phyloP scores from a whole-genome alignment of 495 filamentous ascomycete genomes.

The Aspergillus bertholletiae region DNA sequence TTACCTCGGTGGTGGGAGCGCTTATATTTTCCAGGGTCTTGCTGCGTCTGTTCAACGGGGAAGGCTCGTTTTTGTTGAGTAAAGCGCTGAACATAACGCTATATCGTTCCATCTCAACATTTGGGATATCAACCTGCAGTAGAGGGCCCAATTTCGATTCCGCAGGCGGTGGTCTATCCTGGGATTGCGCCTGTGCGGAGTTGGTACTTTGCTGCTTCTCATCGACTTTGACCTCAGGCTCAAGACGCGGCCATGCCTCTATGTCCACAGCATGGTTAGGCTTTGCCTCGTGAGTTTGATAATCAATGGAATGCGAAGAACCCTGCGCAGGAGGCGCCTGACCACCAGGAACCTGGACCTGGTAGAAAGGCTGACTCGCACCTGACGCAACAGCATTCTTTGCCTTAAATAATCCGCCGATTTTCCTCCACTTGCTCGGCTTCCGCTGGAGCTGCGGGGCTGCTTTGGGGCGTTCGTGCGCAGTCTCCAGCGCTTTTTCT shows the following conservation, averaged over 20 bases:
- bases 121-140: slow-evolving; percentile 78
- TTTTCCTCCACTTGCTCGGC: slow-evolving; percentile 55
- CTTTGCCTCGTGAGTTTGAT: slow-evolving; percentile 7
- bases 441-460: slow-evolving; percentile 33
- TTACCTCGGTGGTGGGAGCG: slow-evolving; percentile 42
- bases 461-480: background rate
- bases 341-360: slow-evolving; percentile 13
- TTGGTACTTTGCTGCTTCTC: background rate
- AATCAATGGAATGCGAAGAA: slow-evolving; percentile 19
- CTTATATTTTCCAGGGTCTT: slow-evolving; percentile 62
- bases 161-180: slow-evolving; percentile 8
- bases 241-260: slow-evolving; percentile 32
- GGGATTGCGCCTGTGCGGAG: background rate
- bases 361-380: slow-evolving; percentile 21
- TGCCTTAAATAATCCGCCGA: slow-evolving; percentile 48
- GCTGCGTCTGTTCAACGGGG: slow-evolving; percentile 62
- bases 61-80: slow-evolving; percentile 47
- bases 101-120: slow-evolving; percentile 79
- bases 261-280: slow-evolving; percentile 11
- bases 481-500: slow-evolving; percentile 17
- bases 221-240: slow-evolving; percentile 3
- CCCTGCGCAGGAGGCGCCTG: slow-evolving; percentile 11
- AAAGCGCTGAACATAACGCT: slow-evolving; percentile 91
- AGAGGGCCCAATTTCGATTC: slow-evolving; percentile 21
- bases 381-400: slow-evolving; percentile 33